Evolutionary conservation across 352 stramenopile species (phyloP), one percentile per base, ranked within the genome.

Genomic region (Phytophthora pini): DNA sequence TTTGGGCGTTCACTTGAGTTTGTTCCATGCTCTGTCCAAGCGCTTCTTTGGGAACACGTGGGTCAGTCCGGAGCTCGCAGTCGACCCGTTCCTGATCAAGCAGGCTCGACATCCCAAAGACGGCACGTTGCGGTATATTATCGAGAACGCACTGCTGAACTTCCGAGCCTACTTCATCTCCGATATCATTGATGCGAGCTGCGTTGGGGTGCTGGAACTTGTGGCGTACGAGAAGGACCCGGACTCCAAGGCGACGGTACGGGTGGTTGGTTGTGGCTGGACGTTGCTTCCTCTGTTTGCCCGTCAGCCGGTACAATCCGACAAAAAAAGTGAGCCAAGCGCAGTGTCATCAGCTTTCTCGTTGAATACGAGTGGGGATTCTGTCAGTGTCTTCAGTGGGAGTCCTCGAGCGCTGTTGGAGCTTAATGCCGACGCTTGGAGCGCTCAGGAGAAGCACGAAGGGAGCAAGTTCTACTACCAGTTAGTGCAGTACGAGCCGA

Each of bases 31-130:
- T 1, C 32, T 67, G 2, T 87, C 87, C 0, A 92, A 91, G 62
- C 80, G 90, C 10, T 98, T 98, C 70, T 98, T 97, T 61, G 94
- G 94, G 3, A 97, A 96, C 38, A 98, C 94, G 36, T 98, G 87
- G 87, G 88, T 87, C 2, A 94, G 78, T 51, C 79, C 85, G 1
- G 85, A 93, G 58, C 62, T 94, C 13, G 61, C 66, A 3, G 54
- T 89, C 26, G 79, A 91, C 27, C 50, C 72, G 1, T 74, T 78
- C 38, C 54, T 79, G 26, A 86, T 90, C 69, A 80, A 82, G 27
- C 76, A 84, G 24, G 63, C 65, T n/a, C 76, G 76, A 13, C 65
- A 83, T 40, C 50, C 70, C 1, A 83, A 80, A 32, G 65, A 81
- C 31, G 80, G 77, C 43, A 74, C 71, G 2, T 26, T 90, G 22